These are phyloP conservation scores for Phytophthora quininea DNA, from an alignment of 352 stramenopile genomes.

Conservation along the genomic window DNA sequence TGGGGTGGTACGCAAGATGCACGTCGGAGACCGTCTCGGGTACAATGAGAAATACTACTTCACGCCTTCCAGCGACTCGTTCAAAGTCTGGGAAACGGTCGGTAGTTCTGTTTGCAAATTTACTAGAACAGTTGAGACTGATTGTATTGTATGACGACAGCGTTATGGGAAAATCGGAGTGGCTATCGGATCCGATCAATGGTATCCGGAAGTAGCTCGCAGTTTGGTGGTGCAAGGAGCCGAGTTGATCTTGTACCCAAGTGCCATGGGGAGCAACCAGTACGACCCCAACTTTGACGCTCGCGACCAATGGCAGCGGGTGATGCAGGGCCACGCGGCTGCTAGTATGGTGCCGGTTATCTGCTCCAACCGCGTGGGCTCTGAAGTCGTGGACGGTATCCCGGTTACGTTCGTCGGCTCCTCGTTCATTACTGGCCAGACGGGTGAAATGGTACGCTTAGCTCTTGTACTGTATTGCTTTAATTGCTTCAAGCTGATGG, in stretches of 20 bases:
- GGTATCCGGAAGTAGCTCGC: conserved; percentile 91
- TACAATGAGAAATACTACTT: conserved; percentile 95
- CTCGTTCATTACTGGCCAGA: conserved; percentile 93
- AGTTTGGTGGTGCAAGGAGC: conserved; percentile 88
- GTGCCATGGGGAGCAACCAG: conserved; percentile 85
- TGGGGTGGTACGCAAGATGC: conserved; percentile 91
- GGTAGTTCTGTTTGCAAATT: conserved; percentile 1
- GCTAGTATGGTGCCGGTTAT: conserved; percentile 92
- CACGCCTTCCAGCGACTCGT: conserved; percentile 87
- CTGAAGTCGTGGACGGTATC: conserved; percentile 79
- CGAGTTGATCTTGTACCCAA: conserved; percentile 86
- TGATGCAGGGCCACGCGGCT: conserved; percentile 91
- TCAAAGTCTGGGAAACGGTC: conserved; percentile 91
- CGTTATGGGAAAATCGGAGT: conserved; percentile 89
- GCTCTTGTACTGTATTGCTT: too few species aligned
- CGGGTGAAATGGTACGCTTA: conserved; percentile 81
- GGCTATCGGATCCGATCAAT: conserved; percentile 92
- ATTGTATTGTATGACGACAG: conserved; percentile 32
- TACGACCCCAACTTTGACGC: conserved; percentile 90
- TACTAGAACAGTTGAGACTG: not conserved
- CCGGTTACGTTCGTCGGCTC: conserved; percentile 92
- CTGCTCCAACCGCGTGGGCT: conserved; percentile 90
- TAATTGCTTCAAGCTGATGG: too few species aligned
- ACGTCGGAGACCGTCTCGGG: conserved; percentile 92
- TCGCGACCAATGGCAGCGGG: conserved; percentile 90